A percentile compares a stretch with the other conserved stretches of the same genome.
These are phyloP conservation scores for Dipodascus geniculatus DNA, from an alignment of 805 yeast genomes.

Conservation along the genomic window DNA sequence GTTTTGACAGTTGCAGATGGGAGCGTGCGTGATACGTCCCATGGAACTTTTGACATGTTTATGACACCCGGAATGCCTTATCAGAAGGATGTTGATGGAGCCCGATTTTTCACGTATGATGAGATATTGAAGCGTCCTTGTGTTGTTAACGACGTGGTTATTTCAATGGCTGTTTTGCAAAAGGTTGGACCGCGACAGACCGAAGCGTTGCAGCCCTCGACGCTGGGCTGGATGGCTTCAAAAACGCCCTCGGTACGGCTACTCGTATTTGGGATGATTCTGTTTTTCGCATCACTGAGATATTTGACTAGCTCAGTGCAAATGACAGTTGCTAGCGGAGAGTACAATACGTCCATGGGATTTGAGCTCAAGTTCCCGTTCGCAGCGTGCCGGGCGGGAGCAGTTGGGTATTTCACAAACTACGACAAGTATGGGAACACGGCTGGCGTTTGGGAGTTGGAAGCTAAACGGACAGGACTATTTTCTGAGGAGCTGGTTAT, in stretches of 20 bases:
- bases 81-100: neutral
- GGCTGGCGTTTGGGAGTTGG: neutral
- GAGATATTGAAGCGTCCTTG: neutral
- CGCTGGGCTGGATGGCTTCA: too few relatives aligned
- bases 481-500: neutral
- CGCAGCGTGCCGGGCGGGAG: neutral
- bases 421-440: neutral
- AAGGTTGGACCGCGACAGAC: too few relatives aligned
- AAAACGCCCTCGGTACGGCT: too few relatives aligned
- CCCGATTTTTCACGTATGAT: neutral
- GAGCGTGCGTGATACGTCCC: neutral
- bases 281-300: neutral
- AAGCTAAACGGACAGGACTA: neutral
- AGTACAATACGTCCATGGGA: neutral
- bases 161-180: neutral
- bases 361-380: neutral
- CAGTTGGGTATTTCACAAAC: neutral
- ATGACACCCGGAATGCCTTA: neutral
- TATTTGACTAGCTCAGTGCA: neutral
- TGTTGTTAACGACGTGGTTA: neutral
- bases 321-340: neutral
- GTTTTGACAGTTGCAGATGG: neutral
- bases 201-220: too few relatives aligned
- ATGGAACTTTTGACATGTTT: neutral
- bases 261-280: neutral